A percentile compares a stretch with the other conserved stretches of the same genome.
Conservation (phyloP, 768 basidiomycete genomes). For the Russula abietina region DNA sequence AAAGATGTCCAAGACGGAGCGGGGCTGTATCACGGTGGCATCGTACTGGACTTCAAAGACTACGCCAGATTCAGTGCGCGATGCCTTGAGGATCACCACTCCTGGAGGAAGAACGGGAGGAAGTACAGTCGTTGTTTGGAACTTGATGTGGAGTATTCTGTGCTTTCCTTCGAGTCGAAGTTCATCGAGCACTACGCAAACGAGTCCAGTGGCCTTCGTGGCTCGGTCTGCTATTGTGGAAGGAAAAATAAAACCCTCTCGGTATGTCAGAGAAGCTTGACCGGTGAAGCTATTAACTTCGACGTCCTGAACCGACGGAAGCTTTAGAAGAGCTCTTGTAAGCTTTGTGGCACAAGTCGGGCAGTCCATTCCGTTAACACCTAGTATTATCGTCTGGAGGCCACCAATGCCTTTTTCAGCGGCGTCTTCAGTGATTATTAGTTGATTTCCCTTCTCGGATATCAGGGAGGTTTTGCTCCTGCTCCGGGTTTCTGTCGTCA, state of each 20-base stretch:
- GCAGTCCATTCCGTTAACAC: conserved; percentile 22
- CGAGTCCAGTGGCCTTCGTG: conserved; percentile 14
- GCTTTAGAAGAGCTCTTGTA: conserved; percentile 9
- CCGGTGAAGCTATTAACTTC: conserved; percentile 17
- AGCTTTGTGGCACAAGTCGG: conserved; percentile 17
- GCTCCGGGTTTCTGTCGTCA: not conserved
- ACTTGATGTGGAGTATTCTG: conserved; percentile 14
- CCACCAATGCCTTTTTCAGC: conserved; percentile 9
- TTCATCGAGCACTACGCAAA: conserved; percentile 6
- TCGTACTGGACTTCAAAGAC: conserved; percentile 27
- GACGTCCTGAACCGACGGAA: conserved; percentile 21
- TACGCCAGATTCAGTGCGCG: not conserved
- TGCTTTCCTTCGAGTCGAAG: conserved; percentile 1
- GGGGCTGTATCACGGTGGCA: conserved; percentile 30
- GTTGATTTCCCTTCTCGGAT: not conserved
- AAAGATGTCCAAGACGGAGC: conserved; percentile 32
- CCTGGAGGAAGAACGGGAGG: conserved; percentile 8
- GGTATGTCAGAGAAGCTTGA: conserved; percentile 20
- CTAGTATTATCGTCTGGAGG: not conserved
- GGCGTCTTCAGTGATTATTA: not conserved
- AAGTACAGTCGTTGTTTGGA: not conserved
- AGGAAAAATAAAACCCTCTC: conserved; percentile 13
- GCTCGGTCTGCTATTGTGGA: conserved; percentile 13
- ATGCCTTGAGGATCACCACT: conserved; percentile 2
- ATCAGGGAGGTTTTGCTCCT: not conserved